Evolutionary conservation across 2,329 filamentous ascomycete genomes (phyloP), one percentile per base, ranked within the genome.

Genomic region (Allantophomopsis cytisporea): DNA sequence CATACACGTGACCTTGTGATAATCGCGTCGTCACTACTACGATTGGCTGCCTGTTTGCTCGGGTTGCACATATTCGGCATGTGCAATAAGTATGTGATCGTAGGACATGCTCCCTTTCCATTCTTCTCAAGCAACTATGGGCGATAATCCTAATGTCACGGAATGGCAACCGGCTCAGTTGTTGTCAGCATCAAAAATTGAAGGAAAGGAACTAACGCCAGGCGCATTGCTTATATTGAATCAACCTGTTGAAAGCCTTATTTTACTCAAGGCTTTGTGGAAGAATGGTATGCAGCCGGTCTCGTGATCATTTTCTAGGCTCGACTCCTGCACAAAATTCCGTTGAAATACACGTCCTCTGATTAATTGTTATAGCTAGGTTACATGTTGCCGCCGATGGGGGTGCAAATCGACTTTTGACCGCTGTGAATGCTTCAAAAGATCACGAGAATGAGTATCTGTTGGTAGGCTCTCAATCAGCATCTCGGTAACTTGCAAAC

Each of bases 381-480:
- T 70, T 79, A 44, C 73, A 72, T 17, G 68, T 96, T 39, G 94
- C 87, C 42, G 91, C 87, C 20, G 91, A 98, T 62, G 91, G 88
- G 40, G 91, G 87, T 17, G 88, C 88, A 35, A 94, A 96, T 54
- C 71, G 76, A 31, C 69, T 95, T 15, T 68, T 71, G 47, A 59
- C 75, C 47, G 43, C 62, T 67, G 38, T 51, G 14, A 51, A 50
- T 36, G 46, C 60, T 68, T 46, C 52, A 50, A 45, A 45, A 38
- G 20, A 50, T 44, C n/a, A 51, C 47, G 3, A 44, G 23, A 28
- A 28, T 28, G 23, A 43, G 20, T 55, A 59, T 45, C 35, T 38
- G 10, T 23, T 32, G 10, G 39, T 62, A 66, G 41, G 55, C 66
- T 23, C 57, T 67, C 5, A 45, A 43, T 18, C 37, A 47, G 2